Conservation (phyloP, 306 rosid species). For the Alnus rubra region DNA sequence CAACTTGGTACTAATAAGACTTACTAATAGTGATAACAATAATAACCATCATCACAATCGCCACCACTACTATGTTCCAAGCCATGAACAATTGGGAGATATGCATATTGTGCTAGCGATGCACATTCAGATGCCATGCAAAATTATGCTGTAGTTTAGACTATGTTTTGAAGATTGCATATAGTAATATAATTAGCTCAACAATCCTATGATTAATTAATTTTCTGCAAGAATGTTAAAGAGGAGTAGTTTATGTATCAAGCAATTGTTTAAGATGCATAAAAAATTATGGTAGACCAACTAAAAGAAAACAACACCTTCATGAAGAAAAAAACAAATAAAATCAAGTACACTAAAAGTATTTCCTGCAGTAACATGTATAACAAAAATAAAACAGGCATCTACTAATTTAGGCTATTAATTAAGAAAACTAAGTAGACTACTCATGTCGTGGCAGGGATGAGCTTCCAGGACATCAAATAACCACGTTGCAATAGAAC, state of each 20-base stretch:
- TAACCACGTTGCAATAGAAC: too few relatives aligned
- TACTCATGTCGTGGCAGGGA: neutral
- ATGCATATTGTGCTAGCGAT: neutral
- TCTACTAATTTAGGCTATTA: neutral
- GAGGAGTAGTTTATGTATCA: neutral
- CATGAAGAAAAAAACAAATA: neutral
- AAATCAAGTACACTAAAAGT: neutral
- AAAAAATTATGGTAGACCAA: neutral
- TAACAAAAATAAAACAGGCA: neutral
- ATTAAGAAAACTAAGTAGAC: neutral
- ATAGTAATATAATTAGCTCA: too few relatives aligned
- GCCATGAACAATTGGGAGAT: neutral
- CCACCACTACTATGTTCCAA: neutral
- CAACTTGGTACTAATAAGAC: too few relatives aligned
- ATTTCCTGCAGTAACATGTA: neutral
- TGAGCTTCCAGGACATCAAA: too few relatives aligned
- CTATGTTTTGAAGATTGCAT: neutral
- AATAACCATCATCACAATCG: too few relatives aligned
- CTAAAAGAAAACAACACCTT: neutral
- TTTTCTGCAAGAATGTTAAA: neutral
- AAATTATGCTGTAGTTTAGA: neutral
- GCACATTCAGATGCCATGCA: constrained; percentile 1
- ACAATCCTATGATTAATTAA: neutral
- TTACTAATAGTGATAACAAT: too few relatives aligned
- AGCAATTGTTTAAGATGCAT: neutral